These are phyloP conservation scores for Pezicula neosporulosa DNA, from an alignment of 2,329 filamentous ascomycete genomes.

Conservation along the genomic window DNA sequence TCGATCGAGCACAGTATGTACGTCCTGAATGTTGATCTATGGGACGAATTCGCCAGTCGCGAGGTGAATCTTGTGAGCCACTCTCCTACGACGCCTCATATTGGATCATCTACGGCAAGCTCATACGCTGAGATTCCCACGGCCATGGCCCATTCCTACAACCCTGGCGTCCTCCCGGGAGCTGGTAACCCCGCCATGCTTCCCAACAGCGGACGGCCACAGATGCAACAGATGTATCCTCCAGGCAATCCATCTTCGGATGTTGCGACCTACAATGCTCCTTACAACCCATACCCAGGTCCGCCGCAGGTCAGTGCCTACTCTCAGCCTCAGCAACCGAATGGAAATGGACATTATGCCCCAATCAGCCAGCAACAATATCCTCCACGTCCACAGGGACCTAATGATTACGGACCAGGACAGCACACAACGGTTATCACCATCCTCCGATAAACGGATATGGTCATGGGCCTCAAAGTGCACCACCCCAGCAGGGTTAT, in stretches of 20 bases:
- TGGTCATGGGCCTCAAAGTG: conserved; percentile 1
- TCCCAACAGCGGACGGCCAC: conserved; percentile 1
- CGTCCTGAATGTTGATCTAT: conserved; percentile 67
- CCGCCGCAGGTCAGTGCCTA: conserved; percentile 23
- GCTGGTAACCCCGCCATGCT: conserved; percentile 4
- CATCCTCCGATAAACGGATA: conserved; percentile 1
- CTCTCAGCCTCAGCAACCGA: conserved; percentile 8
- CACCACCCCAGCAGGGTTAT: conserved; percentile 29
- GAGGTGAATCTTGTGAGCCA: conserved; percentile 70
- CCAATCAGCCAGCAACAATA: too few relatives aligned
- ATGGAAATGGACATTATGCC: too few relatives aligned
- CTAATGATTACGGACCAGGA: too few relatives aligned
- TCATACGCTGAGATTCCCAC: conserved; percentile 61
- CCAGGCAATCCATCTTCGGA: conserved; percentile 15
- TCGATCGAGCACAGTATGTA: conserved; percentile 68
- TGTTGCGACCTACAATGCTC: conserved; percentile 8
- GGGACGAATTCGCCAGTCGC: conserved; percentile 54
- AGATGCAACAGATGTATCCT: conserved; percentile 1
- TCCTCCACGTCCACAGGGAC: too few relatives aligned
- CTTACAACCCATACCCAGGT: conserved; percentile 20
- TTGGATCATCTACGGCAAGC: conserved; percentile 75
- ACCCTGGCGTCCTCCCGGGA: conserved; percentile 18
- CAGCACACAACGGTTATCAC: too few relatives aligned
- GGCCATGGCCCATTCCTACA: conserved; percentile 26
- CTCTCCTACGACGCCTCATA: conserved; percentile 66